Evolutionary conservation across 768 basidiomycete genomes (phyloP).

Genomic region (Russula olivacea): DNA sequence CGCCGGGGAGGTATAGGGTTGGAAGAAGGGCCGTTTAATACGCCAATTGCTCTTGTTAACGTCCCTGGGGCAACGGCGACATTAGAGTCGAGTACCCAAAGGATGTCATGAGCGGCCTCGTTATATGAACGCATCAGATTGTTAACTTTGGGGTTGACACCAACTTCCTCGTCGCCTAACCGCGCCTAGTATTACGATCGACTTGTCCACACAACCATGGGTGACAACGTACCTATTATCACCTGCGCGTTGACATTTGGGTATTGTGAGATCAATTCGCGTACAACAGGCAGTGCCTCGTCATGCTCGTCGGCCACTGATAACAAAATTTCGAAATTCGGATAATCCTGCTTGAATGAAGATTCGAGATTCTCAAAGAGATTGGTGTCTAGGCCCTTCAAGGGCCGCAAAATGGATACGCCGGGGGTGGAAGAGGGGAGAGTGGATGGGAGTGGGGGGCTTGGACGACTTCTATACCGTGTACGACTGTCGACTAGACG

Average conservation of each 20-base stretch:
- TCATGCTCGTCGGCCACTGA: conserved; percentile 87
- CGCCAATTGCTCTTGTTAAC: conserved; percentile 78
- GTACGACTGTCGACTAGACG: conserved; percentile 47
- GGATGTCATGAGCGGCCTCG: conserved; percentile 76
- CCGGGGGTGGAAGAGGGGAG: conserved; percentile 56
- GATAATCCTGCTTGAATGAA: conserved; percentile 87
- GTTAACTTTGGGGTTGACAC: conserved; percentile 96
- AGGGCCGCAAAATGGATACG: conserved; percentile 88
- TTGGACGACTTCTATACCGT: conserved; percentile 64
- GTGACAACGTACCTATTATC: conserved; percentile 57
- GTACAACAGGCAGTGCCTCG: conserved; percentile 79
- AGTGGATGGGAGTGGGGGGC: conserved; percentile 49
- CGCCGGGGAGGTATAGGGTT: conserved; percentile 31
- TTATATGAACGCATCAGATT: conserved; percentile 85
- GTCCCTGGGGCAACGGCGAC: conserved; percentile 72
- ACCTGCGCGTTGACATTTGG: conserved; percentile 67
- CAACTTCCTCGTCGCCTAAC: conserved; percentile 74
- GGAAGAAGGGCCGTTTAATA: conserved; percentile 46
- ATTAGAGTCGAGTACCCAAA: conserved; percentile 98
- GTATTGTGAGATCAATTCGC: conserved; percentile 71
- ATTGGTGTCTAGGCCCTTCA: conserved; percentile 93
- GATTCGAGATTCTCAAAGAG: conserved; percentile 95
- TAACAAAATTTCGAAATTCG: conserved; percentile 85
- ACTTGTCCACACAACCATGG: background rate
- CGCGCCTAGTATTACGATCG: background rate